Evolutionary conservation across 805 yeast species (phyloP).

Genomic region (Schwanniomyces sp.): DNA sequence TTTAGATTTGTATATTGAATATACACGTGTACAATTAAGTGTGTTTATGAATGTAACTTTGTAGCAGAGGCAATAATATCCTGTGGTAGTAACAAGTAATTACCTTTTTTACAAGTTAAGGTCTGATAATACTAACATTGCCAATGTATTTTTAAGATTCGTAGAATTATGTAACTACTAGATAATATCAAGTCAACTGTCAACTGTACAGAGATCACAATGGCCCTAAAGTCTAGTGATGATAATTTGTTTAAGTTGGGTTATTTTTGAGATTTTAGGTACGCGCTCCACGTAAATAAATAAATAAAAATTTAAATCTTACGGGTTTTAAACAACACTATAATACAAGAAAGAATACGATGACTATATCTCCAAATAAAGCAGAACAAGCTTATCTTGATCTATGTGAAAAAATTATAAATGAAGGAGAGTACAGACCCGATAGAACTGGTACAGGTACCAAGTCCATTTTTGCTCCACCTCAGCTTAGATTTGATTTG

Average conservation of each 20-base stretch:
- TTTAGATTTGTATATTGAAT: background rate
- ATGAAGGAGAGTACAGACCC: constrained; percentile 85
- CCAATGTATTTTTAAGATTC: too few relatives aligned
- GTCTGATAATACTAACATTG: too few relatives aligned
- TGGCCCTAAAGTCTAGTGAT: too few relatives aligned
- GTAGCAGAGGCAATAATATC: too few relatives aligned
- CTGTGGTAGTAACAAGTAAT: too few relatives aligned
- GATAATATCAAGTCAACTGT: too few relatives aligned
- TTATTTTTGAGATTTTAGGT: background rate
- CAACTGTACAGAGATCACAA: too few relatives aligned
- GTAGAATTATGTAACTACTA: too few relatives aligned
- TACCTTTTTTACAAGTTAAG: too few relatives aligned
- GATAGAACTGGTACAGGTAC: constrained; percentile 99
- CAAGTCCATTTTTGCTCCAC: constrained; percentile 87
- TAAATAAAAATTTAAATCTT: background rate
- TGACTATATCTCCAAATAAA: constrained; percentile 31
- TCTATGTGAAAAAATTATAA: constrained; percentile 72
- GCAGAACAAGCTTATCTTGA: constrained; percentile 89
- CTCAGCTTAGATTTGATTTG: constrained; percentile 83
- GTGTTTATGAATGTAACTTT: too few relatives aligned
- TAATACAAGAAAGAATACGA: constrained; percentile 2
- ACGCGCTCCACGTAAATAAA: background rate
- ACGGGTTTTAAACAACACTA: background rate
- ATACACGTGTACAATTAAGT: too few relatives aligned
- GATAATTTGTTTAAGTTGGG: too few relatives aligned